Evolutionary conservation across 306 rosid genomes (phyloP), one percentile per base, ranked within the genome.

Genomic region (Pyrus bretschneideri): DNA sequence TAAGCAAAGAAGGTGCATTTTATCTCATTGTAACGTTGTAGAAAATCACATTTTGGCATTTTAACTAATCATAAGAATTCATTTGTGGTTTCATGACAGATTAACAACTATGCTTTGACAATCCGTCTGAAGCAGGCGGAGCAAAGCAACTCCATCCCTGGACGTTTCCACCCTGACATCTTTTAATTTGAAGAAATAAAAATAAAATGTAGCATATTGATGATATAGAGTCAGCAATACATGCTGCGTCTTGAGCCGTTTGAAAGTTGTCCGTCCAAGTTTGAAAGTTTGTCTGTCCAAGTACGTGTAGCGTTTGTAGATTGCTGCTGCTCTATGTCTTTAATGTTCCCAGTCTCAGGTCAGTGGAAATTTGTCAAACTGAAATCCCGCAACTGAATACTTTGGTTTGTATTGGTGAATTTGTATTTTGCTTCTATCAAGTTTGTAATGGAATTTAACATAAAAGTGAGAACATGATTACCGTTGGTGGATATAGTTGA

Each of bases 41-140:
- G 44, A 40, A 40, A 40, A 40, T 40, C 11, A 40, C 2, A 0
- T 40, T 40, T 40, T 40, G 44, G 44, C 74, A 11, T 42, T 52
- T 51, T 21, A 45, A 72, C 75, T 81, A 51, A 84, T 71, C 15
- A 57, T 9, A 65, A 14, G 11, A 38, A 27, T 69, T n/a, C 18
- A 51, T 33, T 29, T 42, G 72, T 74, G 63, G 49, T 76, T 78
- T 80, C 77, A 42, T 79, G 79, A 42, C 91, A 95, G 98, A 52
- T 92, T 82, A 90, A 89, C 80, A 95, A 92, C 78, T 92, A 95
- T 82, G 92, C 96, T 30, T 75, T 95, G 92, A 82, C 91, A 70
- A 90, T 95, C 96, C 96, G 92, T 85, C 83, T 95, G 91, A 92
- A 88, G 89, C 98, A 92, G 83, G 92, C 98, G 67, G 92, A 88